phyloP scores from a whole-genome alignment of 2,329 filamentous ascomycete species.

The Ceratocystis destructans region DNA sequence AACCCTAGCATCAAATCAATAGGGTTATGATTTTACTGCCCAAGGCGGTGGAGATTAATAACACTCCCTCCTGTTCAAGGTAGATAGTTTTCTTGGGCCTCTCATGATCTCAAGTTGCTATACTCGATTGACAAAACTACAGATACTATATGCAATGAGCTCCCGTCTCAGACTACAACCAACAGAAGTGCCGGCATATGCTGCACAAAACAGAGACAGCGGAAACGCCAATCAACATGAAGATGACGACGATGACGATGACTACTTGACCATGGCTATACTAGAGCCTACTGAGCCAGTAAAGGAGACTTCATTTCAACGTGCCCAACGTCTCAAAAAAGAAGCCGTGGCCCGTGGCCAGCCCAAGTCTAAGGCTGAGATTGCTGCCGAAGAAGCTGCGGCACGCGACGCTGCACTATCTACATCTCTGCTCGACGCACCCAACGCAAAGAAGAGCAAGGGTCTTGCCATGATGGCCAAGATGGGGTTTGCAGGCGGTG shows the following conservation, averaged over 20 bases:
- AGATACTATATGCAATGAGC: not conserved
- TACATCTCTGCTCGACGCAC: constrained; percentile 52
- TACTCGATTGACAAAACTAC: too few relatives aligned
- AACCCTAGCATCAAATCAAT: too few relatives aligned
- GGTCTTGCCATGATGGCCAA: constrained; percentile 94
- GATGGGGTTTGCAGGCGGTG: constrained; percentile 75
- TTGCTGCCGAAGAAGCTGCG: constrained; percentile 56
- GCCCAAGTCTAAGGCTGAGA: constrained; percentile 69
- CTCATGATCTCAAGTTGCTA: too few relatives aligned
- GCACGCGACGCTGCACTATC: constrained; percentile 64
- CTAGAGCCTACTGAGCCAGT: constrained; percentile 44
- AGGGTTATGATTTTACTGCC: too few relatives aligned
- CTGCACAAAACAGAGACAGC: not conserved
- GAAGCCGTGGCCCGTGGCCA: constrained; percentile 55
- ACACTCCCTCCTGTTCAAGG: too few relatives aligned
- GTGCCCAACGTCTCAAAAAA: constrained; percentile 39
- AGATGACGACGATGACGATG: constrained; percentile 68
- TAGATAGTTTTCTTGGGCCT: too few relatives aligned
- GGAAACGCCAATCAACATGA: constrained; percentile 22
- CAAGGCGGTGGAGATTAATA: too few relatives aligned
- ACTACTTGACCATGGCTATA: constrained; percentile 96
- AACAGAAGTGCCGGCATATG: not conserved
- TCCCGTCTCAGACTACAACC: not conserved
- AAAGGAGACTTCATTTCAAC: constrained; percentile 40
- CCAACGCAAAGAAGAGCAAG: constrained; percentile 53